A percentile compares a stretch with the other conserved stretches of the same genome.
phyloP scores from a whole-genome alignment of 2,329 filamentous ascomycete genomes.

The Cytospora chrysosperma region DNA sequence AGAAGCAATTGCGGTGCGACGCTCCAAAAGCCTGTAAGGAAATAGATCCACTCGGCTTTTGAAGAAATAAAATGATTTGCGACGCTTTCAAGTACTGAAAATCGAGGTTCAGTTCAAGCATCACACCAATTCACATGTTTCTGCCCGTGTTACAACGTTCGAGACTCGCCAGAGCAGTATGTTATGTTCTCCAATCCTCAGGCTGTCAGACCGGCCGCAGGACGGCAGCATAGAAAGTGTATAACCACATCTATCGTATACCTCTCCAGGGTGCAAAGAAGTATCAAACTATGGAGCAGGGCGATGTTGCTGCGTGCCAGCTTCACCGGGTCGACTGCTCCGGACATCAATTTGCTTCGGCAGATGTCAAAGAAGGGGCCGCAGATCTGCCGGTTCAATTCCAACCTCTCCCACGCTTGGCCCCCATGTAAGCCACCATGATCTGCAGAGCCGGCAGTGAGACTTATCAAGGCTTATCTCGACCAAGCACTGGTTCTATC shows the following conservation, averaged over 20 bases:
- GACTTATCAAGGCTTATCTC: conserved; percentile 17
- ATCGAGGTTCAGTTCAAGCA: not conserved
- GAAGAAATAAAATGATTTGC: not conserved
- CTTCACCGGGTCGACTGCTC: too few species aligned
- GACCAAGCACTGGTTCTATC: not conserved
- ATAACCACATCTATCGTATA: too few species aligned
- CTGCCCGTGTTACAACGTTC: too few species aligned
- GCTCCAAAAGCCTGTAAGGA: too few species aligned
- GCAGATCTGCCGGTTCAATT: not conserved
- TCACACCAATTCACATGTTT: not conserved
- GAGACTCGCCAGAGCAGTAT: too few species aligned
- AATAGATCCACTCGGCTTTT: not conserved
- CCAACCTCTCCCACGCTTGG: not conserved
- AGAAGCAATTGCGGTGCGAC: too few species aligned
- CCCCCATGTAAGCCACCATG: conserved; percentile 6
- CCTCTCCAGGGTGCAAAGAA: too few species aligned
- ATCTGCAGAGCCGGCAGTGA: not conserved
- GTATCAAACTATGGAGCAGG: not conserved
- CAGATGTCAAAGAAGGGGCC: not conserved
- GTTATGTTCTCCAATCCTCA: too few species aligned
- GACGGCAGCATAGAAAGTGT: too few species aligned
- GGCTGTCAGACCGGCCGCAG: too few species aligned
- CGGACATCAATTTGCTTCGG: not conserved
- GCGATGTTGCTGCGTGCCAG: too few species aligned
- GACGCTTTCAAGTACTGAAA: not conserved